Evolutionary conservation across 129 eudicot genomes (phyloP).

Genomic region (Escallonia rubra): DNA sequence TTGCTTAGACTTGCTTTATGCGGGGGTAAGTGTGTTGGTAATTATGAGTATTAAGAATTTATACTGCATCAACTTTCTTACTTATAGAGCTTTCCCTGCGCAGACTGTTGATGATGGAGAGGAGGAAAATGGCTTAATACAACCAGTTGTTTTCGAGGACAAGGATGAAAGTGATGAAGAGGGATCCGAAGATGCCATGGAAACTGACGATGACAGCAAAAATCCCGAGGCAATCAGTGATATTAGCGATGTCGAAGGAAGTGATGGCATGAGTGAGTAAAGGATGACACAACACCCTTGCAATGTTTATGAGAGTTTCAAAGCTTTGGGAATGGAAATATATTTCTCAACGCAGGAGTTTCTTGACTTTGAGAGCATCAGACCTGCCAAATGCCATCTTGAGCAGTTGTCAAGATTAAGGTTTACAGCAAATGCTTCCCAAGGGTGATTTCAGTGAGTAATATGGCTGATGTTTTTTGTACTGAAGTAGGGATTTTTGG

Average conservation of each 20-base stretch:
- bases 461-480: too few relatives aligned
- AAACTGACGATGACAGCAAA: slow-evolving; percentile 54
- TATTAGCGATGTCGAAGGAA: slow-evolving; percentile 55
- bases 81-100: neutral
- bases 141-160: slow-evolving; percentile 67
- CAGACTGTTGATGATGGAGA: slow-evolving; percentile 54
- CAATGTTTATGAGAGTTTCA: too few relatives aligned
- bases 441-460: too few relatives aligned
- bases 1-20: slow-evolving; percentile 60
- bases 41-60: neutral
- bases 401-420: too few relatives aligned
- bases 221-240: slow-evolving; percentile 42
- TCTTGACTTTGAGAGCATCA: too few relatives aligned
- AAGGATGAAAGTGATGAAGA: slow-evolving; percentile 67
- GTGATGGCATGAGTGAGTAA: slow-evolving; percentile 37
- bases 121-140: slow-evolving; percentile 34
- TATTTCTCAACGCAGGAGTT: too few relatives aligned
- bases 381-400: too few relatives aligned
- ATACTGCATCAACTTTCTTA: neutral
- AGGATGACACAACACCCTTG: neutral
- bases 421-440: too few relatives aligned
- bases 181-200: slow-evolving; percentile 65
- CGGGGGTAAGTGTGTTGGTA: slow-evolving; percentile 52
- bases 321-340: too few relatives aligned
- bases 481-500: too few relatives aligned